Conservation (phyloP, 2,329 filamentous ascomycete genomes). For the Xylariaceae sp. region DNA sequence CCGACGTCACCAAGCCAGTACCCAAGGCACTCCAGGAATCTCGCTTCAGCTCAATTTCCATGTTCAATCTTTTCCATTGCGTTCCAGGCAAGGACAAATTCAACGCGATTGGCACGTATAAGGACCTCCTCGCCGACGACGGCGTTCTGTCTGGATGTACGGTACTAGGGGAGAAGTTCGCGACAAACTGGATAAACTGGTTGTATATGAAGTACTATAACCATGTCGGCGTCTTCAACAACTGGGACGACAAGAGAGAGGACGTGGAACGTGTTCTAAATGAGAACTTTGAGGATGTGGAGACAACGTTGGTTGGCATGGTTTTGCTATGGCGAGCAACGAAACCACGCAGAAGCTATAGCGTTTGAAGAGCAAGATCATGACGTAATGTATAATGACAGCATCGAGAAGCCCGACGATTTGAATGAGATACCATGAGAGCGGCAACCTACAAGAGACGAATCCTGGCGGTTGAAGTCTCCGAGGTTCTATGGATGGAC, state of each 20-base stretch:
- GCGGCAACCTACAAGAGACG: too few species aligned
- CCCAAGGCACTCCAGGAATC: conserved; percentile 25
- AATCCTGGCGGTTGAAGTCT: too few species aligned
- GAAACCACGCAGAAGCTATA: conserved; percentile 7
- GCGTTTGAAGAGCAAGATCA: neutral
- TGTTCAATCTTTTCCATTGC: conserved; percentile 44
- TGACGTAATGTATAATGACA: neutral
- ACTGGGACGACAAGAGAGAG: conserved; percentile 36
- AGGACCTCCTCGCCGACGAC: conserved; percentile 31
- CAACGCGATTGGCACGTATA: conserved; percentile 31
- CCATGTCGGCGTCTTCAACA: conserved; percentile 36
- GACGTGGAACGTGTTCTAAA: conserved; percentile 34
- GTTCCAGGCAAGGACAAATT: conserved; percentile 35
- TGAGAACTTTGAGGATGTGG: conserved; percentile 38
- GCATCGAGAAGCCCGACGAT: neutral
- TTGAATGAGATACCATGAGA: neutral
- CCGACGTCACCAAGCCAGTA: conserved; percentile 36
- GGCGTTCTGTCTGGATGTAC: conserved; percentile 40
- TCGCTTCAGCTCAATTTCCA: conserved; percentile 41
- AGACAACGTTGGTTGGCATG: conserved; percentile 38
- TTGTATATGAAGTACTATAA: conserved; percentile 35
- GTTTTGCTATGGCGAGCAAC: conserved; percentile 37
- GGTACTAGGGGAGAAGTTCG: conserved; percentile 32
- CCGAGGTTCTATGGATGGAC: too few species aligned
- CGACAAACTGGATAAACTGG: conserved; percentile 25